Evolutionary conservation across 2,329 filamentous ascomycete genomes (phyloP), one percentile per base, ranked within the genome.

Genomic region (Nemania serpens): DNA sequence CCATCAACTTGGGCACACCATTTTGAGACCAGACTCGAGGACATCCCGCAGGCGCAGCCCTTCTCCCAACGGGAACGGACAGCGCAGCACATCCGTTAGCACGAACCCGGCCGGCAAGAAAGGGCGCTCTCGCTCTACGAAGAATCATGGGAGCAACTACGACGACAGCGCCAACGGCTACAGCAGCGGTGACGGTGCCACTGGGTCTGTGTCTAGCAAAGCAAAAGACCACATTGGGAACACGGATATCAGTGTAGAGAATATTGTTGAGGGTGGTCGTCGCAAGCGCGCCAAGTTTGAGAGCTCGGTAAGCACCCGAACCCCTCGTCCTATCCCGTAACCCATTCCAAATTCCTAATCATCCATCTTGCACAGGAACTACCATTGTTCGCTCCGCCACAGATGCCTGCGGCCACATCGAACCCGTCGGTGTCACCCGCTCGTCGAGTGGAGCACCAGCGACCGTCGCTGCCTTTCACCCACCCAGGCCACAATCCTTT

Each of bases 171-270:
- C 85, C 67, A 88, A 88, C 69, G 89, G 88, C 63, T 95, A 95
- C 76, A 96, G 91, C 78, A 96, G 93, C 75, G 93, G 91, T 69
- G 93, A 97, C 67, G 90, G 88, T 63, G 91, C 88, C 29, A 85
- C 90, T 63, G 89, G 87, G 67, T 93, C 91, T 57, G 83, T 90
- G 67, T 89, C 89, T 61, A 88, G 90, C 71, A 90, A 90, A 75
- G 86, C 84, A 69, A 93, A 91, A 76, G 93, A 97, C 71, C 90
- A 92, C 66, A 86, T 97, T 71, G 93, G 91, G 50, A 97, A 92
- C 74, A 96, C 95, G 15, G 95, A 99, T 70, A 99, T 99, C 73
- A 98, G 94, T 75, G 87, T 97, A 69, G 93, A 97, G 70, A 99
- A 99, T 75, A 98, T 99, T 76, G 91, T 99, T 63, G 94, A 98